Evolutionary conservation across 2,329 filamentous ascomycete species (phyloP).

Genomic region (Domatiomyces globalis): DNA sequence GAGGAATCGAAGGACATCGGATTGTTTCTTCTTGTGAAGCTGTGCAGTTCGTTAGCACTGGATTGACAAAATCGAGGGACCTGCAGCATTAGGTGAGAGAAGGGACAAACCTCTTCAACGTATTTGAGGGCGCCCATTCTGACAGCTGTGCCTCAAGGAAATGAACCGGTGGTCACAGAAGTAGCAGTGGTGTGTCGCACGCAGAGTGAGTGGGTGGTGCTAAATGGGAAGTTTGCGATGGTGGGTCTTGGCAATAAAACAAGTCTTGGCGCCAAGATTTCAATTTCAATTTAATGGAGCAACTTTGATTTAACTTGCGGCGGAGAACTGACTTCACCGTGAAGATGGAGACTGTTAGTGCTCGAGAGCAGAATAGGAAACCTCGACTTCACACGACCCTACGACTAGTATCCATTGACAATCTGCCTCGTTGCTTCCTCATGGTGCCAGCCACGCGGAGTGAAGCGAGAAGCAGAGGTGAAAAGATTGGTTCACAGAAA

Average conservation of each 20-base stretch:
- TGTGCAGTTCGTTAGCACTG: not conserved
- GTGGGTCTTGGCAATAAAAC: not conserved
- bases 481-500: not conserved
- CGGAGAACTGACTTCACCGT: no score
- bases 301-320: no score
- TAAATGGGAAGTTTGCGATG: not conserved
- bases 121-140: slow-evolving; percentile 98
- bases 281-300: no score
- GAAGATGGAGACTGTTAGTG: not conserved
- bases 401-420: no score
- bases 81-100: not conserved
- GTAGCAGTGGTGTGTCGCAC: not conserved
- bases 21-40: slow-evolving; percentile 99
- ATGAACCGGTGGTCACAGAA: not conserved
- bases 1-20: slow-evolving; percentile 99
- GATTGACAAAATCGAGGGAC: not conserved
- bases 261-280: not conserved
- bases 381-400: no score
- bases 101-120: slow-evolving; percentile 59
- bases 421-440: no score
- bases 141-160: not conserved
- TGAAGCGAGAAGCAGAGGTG: not conserved
- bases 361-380: no score
- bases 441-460: not conserved
- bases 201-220: no score